Conservation (phyloP, 2,329 filamentous ascomycete genomes). For the Corinectria fuckeliana region DNA sequence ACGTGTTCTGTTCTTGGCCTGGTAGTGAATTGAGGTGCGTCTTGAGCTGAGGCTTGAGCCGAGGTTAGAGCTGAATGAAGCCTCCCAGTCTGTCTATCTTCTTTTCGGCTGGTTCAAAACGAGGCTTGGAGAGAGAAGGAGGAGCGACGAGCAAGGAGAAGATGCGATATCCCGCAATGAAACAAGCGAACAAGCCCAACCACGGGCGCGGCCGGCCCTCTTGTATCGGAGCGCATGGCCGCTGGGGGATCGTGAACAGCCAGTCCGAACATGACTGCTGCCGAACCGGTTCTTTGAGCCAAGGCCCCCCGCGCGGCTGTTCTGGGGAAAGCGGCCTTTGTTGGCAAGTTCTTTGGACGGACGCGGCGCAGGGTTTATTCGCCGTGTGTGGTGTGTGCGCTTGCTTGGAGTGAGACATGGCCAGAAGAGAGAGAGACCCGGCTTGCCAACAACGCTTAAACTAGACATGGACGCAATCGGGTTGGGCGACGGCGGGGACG, state of each 20-base stretch:
- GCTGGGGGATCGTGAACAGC: conserved; percentile 34
- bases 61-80: no score
- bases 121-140: neutral
- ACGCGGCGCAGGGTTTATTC: conserved; percentile 32
- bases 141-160: neutral
- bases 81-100: no score
- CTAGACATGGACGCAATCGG: conserved; percentile 39
- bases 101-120: neutral
- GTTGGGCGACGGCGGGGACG: conserved; percentile 19
- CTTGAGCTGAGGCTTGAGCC: no score
- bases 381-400: conserved; percentile 15
- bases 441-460: no score
- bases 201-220: conserved; percentile 20
- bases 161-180: conserved; percentile 20
- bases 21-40: neutral
- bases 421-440: no score
- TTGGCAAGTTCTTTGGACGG: conserved; percentile 25
- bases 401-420: conserved; percentile 33
- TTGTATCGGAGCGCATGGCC: conserved; percentile 24
- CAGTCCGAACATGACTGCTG: conserved; percentile 30
- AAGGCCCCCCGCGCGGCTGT: conserved; percentile 24
- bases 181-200: conserved; percentile 12
- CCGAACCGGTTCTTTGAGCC: conserved; percentile 36
- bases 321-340: conserved; percentile 36
- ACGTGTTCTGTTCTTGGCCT: neutral